These are phyloP conservation scores for Neurospora sp. DNA, from an alignment of 2,329 filamentous ascomycete genomes.

Conservation along the genomic window DNA sequence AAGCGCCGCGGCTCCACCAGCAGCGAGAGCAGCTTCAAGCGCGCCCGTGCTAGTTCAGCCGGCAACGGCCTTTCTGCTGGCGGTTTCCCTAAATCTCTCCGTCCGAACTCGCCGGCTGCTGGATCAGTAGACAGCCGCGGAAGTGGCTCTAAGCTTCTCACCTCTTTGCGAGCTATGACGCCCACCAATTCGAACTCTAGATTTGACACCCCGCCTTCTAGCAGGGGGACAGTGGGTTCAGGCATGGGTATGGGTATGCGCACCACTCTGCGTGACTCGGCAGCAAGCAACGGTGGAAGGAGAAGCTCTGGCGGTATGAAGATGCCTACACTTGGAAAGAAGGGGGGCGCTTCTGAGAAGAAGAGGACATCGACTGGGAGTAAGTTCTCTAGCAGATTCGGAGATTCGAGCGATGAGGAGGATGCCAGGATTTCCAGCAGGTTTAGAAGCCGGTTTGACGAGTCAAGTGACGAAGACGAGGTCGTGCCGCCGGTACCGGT, in stretches of 20 bases:
- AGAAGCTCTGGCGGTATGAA: constrained; percentile 23
- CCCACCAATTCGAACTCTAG: constrained; percentile 49
- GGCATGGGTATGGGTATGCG: constrained; percentile 34
- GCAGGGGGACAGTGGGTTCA: constrained; percentile 13
- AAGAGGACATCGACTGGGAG: constrained; percentile 20
- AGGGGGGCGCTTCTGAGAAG: constrained; percentile 13
- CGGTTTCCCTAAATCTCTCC: constrained; percentile 67
- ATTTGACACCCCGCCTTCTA: constrained; percentile 26
- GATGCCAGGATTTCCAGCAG: constrained; percentile 23
- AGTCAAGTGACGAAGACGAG: constrained; percentile 59
- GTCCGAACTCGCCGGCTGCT: constrained; percentile 30
- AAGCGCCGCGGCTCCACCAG: constrained; percentile 51
- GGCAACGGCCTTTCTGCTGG: not conserved
- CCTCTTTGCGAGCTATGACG: constrained; percentile 53
- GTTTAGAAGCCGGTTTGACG: constrained; percentile 54
- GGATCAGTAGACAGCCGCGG: constrained; percentile 6
- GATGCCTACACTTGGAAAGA: constrained; percentile 31
- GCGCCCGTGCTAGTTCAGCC: constrained; percentile 34
- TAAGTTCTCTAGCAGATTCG: constrained; percentile 40
- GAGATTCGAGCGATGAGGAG: constrained; percentile 55
- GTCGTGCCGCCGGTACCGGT: constrained; percentile 23
- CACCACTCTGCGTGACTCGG: constrained; percentile 34
- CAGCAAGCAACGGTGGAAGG: constrained; percentile 17
- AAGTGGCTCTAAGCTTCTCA: constrained; percentile 42
- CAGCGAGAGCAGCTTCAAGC: constrained; percentile 77